Evolutionary conservation across 2,329 filamentous ascomycete genomes (phyloP), one percentile per base, ranked within the genome.

Genomic region (Fusarium austroafricanum): DNA sequence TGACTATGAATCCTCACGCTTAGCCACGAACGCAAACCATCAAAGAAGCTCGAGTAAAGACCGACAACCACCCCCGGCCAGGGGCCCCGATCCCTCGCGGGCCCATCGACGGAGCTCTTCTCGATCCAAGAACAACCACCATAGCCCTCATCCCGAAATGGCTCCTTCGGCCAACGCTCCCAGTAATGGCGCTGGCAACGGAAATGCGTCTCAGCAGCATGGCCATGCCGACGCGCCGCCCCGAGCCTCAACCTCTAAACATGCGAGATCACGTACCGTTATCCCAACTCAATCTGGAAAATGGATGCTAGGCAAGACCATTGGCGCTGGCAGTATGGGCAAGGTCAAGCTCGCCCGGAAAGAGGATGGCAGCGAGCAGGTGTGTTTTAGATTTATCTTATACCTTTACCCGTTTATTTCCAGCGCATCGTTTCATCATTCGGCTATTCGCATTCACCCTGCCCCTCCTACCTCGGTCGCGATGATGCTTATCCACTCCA

Each of bases 301-400:
- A 83, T 99, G 95, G 94, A 89, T 94, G 56, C 84, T 99, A 52
- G 95, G 95, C 61, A 98, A 98, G 84, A 98, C 96, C 5, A 96
- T 99, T 74, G 96, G 96, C 62, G 94, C 94, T 53, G 96, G 96
- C 50, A 98, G 95, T 79, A 99, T 99, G 96, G 96, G 96, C 69
- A 98, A 98, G 80, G 96, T 99, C 67, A 98, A 98, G 82, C 84
- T 99, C 71, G 96, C 96, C 23, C 92, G 92, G 74, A 96, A 96
- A 79, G 87, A 91, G 71, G 94, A 97, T 74, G 92, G 92, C 20
- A 92, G 91, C 72, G 96, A 98, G 83, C 92, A 97, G 89, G 93
- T 94, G 82, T 74, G 85, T 81, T 46, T 47, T 46, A 20, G 23
- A 15, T 20, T 40, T 43, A 15, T 37, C 46, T 29, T 54, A 47